phyloP scores from a whole-genome alignment of 768 basidiomycete genomes.

The Mycena belliarum region DNA sequence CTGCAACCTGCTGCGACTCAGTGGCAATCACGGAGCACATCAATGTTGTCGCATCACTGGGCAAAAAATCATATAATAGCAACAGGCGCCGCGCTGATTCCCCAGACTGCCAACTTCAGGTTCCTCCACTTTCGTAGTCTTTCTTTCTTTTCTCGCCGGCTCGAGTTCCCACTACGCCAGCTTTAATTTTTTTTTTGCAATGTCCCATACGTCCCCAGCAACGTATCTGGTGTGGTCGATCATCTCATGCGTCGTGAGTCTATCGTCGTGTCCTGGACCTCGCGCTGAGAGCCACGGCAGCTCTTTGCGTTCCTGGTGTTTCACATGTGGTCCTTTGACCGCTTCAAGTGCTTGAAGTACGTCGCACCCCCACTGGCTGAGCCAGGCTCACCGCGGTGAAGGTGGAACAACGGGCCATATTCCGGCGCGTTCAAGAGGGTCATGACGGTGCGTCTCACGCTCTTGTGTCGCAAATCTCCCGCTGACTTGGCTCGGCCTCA shows the following conservation, averaged over 20 bases:
- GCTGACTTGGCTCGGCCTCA: constrained; percentile 32
- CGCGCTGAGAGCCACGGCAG: constrained; percentile 33
- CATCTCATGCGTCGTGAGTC: constrained; percentile 51
- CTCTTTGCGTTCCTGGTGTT: constrained; percentile 63
- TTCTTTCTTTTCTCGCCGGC: constrained; percentile 25
- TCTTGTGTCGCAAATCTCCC: not conserved
- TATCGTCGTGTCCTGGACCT: not conserved
- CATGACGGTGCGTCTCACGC: constrained; percentile 66
- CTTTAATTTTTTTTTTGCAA: constrained; percentile 27
- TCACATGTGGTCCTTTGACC: constrained; percentile 81
- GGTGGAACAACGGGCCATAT: constrained; percentile 68
- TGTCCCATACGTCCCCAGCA: constrained; percentile 66
- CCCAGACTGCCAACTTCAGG: not conserved
- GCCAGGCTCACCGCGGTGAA: constrained; percentile 26
- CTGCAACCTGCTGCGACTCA: no score
- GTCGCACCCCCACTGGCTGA: constrained; percentile 19
- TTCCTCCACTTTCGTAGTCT: constrained; percentile 13
- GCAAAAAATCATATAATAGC: constrained; percentile 10
- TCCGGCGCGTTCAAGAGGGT: constrained; percentile 81
- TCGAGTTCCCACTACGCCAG: constrained; percentile 22
- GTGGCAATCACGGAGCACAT: constrained; percentile 5
- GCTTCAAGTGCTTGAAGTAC: constrained; percentile 71
- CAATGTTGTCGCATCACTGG: constrained; percentile 7
- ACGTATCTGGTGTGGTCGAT: constrained; percentile 66
- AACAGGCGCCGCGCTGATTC: not conserved